A percentile compares a stretch with the other conserved stretches of the same genome.
Evolutionary conservation across 805 yeast species (phyloP).

Genomic region (Monosporozyma aerobia): DNA sequence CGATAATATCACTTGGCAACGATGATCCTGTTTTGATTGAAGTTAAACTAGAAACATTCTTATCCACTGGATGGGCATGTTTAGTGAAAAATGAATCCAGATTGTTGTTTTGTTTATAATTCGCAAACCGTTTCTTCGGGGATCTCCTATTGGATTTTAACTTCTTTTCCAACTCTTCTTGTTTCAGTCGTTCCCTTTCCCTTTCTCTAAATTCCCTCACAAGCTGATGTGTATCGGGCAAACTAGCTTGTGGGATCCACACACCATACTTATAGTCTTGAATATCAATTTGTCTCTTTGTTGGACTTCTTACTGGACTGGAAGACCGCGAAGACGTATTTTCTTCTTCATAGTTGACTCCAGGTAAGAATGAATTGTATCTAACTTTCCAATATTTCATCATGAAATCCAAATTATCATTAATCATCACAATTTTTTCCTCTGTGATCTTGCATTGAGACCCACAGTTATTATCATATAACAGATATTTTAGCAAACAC

Average conservation of each 20-base stretch:
- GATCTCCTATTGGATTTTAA: slow-evolving; percentile 2
- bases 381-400: slow-evolving; percentile 17
- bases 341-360: neutral
- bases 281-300: slow-evolving; percentile 13
- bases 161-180: neutral
- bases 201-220: slow-evolving; percentile 9
- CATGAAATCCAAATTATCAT: slow-evolving; percentile 4
- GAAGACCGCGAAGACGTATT: neutral
- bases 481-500: slow-evolving; percentile 17
- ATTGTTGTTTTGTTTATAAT: slow-evolving; percentile 17
- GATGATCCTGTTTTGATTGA: neutral
- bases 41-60: slow-evolving; percentile 3
- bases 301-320: slow-evolving; percentile 12
- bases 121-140: slow-evolving; percentile 6
- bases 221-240: slow-evolving; percentile 13
- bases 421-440: slow-evolving; percentile 10
- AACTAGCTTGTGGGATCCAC: slow-evolving; percentile 18
- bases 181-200: neutral
- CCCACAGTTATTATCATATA: slow-evolving; percentile 4
- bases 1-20: neutral
- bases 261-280: slow-evolving; percentile 8
- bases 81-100: slow-evolving; percentile 16
- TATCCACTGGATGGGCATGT: slow-evolving; percentile 17
- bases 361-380: slow-evolving; percentile 14
- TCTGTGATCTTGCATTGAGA: slow-evolving; percentile 11